Evolutionary conservation across 73 alveolate species (phyloP).

Genomic region (Blepharisma japonicum): DNA sequence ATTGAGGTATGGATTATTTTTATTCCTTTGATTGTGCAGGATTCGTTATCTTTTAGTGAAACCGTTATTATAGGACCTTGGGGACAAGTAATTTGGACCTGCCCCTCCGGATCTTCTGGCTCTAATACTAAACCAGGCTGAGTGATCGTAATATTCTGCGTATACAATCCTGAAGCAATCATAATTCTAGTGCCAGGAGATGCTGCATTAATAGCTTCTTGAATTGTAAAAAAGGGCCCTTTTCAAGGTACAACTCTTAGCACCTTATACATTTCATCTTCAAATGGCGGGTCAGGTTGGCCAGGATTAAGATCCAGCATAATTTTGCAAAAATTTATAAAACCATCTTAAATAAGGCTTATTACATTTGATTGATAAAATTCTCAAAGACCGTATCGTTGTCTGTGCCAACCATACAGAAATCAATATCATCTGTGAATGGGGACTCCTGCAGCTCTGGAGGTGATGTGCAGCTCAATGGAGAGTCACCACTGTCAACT

Average conservation of each 20-base stretch:
- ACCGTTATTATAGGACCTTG: conserved; percentile 12
- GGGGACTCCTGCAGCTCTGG: background rate
- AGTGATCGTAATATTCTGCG: background rate
- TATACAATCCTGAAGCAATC: background rate
- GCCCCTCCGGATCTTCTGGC: background rate
- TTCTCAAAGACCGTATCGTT: conserved; percentile 6
- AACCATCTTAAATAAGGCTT: too few relatives aligned
- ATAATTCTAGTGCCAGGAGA: conserved; percentile 12
- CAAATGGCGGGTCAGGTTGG: conserved; percentile 33
- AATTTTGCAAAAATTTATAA: background rate
- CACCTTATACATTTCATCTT: conserved; percentile 2
- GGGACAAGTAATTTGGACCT: conserved; percentile 22
- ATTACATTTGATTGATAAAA: background rate
- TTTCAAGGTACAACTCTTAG: conserved; percentile 19
- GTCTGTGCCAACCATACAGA: conserved; percentile 23
- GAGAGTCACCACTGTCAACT: conserved; percentile 1
- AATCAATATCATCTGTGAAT: background rate
- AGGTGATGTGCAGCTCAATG: conserved; percentile 12
- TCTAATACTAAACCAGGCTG: background rate
- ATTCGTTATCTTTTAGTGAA: background rate
- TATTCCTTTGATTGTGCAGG: conserved; percentile 28
- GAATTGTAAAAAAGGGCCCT: conserved; percentile 18
- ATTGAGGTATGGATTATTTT: conserved; percentile 1
- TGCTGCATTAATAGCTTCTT: conserved; percentile 26
- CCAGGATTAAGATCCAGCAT: conserved; percentile 14